Evolutionary conservation across 116 monocot species (phyloP), one percentile per base, ranked within the genome.

Genomic region (Posidonia oceanica): DNA sequence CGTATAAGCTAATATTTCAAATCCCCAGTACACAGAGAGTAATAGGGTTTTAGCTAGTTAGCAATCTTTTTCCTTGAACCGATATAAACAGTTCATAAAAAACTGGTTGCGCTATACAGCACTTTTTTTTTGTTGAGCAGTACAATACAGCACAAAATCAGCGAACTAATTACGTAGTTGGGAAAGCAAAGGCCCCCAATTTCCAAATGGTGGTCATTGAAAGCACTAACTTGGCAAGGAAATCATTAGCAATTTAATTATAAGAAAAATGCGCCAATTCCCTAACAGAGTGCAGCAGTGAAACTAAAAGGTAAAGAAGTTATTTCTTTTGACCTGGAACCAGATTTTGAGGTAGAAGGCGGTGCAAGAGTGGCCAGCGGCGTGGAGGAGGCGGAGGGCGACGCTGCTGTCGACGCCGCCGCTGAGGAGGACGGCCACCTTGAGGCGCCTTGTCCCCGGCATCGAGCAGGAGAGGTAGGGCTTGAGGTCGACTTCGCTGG

Each of bases 281-380:
- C 7, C 8, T 48, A 48, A 7, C 8, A 48, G 7, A 48, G 7
- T 48, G 5, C 48, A 5, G 48, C 7, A 48, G 48, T 12, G 12
- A 48, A 7, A 48, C 2, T 10, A 48, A 48, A 10, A 48, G 48
- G 12, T 10, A 10, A 29, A 29, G 29, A 29, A 29, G 29, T 29
- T 29, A 29, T 29, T 1, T 48, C 3, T 48, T 48, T 41, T 14
- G 4, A 96, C 96, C 92, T 97, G 96, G 68, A 97, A 97, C 96
- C 96, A 97, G 29, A 97, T 97, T 64, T 97, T 97, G 67, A 97
- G 96, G 66, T 97, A 97, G 75, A 97, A 97, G 8, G 97, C 97
- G 20, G 92, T 92, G 81, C 92, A 89, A 39, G 77, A 77, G 79
- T 98, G 92, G 5, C 93, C 97, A n/a, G 90, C 92, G 13, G 97